Evolutionary conservation across 768 basidiomycete genomes (phyloP).

Genomic region (Chalciporus pseudorubinellus): DNA sequence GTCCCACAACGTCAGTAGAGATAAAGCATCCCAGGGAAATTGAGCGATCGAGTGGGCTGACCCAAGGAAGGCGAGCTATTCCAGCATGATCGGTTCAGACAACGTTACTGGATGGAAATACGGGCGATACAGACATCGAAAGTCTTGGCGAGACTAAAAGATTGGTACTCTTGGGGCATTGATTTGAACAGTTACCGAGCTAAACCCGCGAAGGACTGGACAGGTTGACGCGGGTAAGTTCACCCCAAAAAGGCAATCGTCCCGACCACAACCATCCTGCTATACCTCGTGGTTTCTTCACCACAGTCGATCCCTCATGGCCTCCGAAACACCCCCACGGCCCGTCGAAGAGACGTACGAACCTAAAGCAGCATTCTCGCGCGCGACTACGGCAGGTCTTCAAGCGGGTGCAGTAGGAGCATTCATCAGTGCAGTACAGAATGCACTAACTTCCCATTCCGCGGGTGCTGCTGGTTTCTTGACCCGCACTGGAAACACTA

Average conservation of each 20-base stretch:
- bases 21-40: conserved; percentile 41
- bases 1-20: conserved; percentile 41
- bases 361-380: conserved; percentile 52
- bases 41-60: conserved; percentile 39
- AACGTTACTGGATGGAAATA: conserved; percentile 2
- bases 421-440: conserved; percentile 72
- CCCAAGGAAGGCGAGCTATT: conserved; percentile 34
- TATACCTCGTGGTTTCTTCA: conserved; percentile 3
- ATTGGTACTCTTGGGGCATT: conserved; percentile 26
- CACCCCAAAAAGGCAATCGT: conserved; percentile 23
- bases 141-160: conserved; percentile 43
- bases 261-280: background rate
- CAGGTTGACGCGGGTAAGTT: background rate
- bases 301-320: conserved; percentile 15
- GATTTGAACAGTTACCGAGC: background rate
- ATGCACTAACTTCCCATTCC: conserved; percentile 74
- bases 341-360: conserved; percentile 34
- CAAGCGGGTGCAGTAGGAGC: conserved; percentile 65
- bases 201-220: too few species aligned
- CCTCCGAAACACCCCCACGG: conserved; percentile 17
- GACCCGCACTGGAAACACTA: conserved; percentile 84
- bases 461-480: conserved; percentile 83
- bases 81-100: conserved; percentile 8
- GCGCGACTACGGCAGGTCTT: conserved; percentile 57
- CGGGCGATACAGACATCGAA: conserved; percentile 41